Evolutionary conservation across 768 basidiomycete genomes (phyloP), one percentile per base, ranked within the genome.

Genomic region (Mrakia frigida): DNA sequence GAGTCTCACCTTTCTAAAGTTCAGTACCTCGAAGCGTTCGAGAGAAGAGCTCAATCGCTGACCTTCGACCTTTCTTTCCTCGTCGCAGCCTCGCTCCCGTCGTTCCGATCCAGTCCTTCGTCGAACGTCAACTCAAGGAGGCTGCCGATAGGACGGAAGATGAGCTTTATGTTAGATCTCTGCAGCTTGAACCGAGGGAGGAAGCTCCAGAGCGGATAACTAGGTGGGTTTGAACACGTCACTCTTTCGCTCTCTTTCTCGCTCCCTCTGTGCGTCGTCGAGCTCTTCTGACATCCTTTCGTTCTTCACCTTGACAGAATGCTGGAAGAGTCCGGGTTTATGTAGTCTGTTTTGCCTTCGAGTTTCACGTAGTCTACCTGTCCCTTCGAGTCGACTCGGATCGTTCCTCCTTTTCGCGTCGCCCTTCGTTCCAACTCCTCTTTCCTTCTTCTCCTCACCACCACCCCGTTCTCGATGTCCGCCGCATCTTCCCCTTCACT

Each of bases 121-220:
- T 99, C 78, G 90, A 91, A 77, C 90, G 92, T 68, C 89, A 90
- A 1, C 86, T 98, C 31, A 14, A 37, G 78, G 88, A 88, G 35
- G 78, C 88, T 88, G 82, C 90, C 88, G 82, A 88, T 59, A 77
- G 80, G 71, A 78, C 74, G 18, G 80, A 80, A 4, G 77, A 79
- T 61, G 79, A 80, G 56, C 72, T 84, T 82, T 98, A 95, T 90
- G 87, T 89, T 74, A 86, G 92, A 74, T 93, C 92, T 84, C 85
- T 96, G 75, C 89, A 91, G 81, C 87, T 92, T 31, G 96, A 99
- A 82, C 96, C 96, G 28, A 87, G 94, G 78, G 96, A 99, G 84
- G 87, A 93, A 65, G 96, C 98, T 80, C 94, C 96, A 79, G 96
- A 97, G 85, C 53, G 77, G 16, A 59, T 77, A 25, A 68, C 75